Evolutionary conservation across 2,329 filamentous ascomycete genomes (phyloP), one percentile per base, ranked within the genome.

Genomic region (Phaeosphaeria sp.): DNA sequence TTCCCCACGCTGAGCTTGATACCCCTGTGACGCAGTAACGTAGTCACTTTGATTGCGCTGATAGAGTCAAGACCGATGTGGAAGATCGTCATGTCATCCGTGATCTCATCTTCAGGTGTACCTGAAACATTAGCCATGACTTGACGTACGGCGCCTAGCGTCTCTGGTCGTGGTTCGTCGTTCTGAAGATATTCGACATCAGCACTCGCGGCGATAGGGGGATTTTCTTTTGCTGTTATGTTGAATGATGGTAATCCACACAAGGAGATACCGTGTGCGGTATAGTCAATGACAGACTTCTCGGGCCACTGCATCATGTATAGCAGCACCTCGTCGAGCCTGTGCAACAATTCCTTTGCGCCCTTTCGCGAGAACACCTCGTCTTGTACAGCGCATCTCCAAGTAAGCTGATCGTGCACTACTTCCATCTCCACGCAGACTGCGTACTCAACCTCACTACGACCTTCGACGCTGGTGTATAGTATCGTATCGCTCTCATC

Each of bases 51-150:
- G 79, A 97, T 95, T 1, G 92, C 90, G 62, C 89, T 94, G 74
- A 97, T 96, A 0, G 93, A 97, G 73, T 97, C 93, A 1, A 97
- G 85, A 0, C 93, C 93, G 1, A 97, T 83, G 61, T 95, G 89
- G 74, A 95, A 96, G 13, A 97, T 85, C 0, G 85, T 91, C 50
- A 88, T 85, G 0, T 82, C 80, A 54, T 82, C 83, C 2, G 79
- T 76, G 51, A 97, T 90, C 1, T 86, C 80, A 0, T 81, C 71
- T 18, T 81, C 76, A 0, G 87, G 80, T 0, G 90, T 77, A 17
- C 84, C 85, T 0, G 92, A 91, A 0, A 93, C 81, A 27, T 77
- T 64, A 8, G 83, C 78, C 9, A 87, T 72, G 3, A 82, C 78
- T 36, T 79, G 66, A 42, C 80, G 78, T 48, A 87, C 82, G 8